Conservation (phyloP, 495 filamentous ascomycete species). For the Talaromyces liani region DNA sequence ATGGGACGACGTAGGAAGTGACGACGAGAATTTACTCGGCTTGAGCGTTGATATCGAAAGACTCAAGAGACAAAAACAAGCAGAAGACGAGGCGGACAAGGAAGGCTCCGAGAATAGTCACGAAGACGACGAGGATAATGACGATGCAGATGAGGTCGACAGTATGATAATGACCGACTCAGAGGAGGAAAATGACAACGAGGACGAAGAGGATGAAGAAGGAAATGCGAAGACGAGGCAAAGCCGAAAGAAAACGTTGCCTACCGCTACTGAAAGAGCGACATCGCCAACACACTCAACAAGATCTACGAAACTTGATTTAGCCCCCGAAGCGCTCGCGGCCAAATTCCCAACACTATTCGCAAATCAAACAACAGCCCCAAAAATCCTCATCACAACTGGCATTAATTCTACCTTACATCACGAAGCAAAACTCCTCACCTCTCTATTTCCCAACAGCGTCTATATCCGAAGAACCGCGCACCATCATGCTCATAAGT, state of each 20-base stretch:
- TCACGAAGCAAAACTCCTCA: conserved; percentile 68
- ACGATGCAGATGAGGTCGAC: conserved; percentile 56
- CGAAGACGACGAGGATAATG: conserved; percentile 38
- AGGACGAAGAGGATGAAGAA: conserved; percentile 34
- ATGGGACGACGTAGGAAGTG: conserved; percentile 87
- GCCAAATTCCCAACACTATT: conserved; percentile 80
- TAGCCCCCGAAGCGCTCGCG: conserved; percentile 60
- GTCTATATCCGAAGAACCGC: conserved; percentile 78
- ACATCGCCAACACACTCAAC: conserved; percentile 54
- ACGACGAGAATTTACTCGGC: conserved; percentile 55
- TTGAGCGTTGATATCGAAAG: conserved; percentile 71
- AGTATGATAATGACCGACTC: conserved; percentile 59
- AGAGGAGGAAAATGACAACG: conserved; percentile 38
- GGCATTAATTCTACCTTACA: conserved; percentile 78
- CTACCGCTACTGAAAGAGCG: conserved; percentile 46
- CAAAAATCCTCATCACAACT: conserved; percentile 88
- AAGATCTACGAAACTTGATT: conserved; percentile 61
- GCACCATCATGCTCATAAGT: conserved; percentile 75
- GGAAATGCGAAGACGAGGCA: conserved; percentile 15
- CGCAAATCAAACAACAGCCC: conserved; percentile 42
- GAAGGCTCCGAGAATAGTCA: conserved; percentile 29
- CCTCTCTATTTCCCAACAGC: conserved; percentile 75
- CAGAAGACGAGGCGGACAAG: conserved; percentile 50
- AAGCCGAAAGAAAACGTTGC: conserved; percentile 27
- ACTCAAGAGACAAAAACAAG: conserved; percentile 62